phyloP scores from a whole-genome alignment of 768 basidiomycete genomes.

The Suillus plorans region DNA sequence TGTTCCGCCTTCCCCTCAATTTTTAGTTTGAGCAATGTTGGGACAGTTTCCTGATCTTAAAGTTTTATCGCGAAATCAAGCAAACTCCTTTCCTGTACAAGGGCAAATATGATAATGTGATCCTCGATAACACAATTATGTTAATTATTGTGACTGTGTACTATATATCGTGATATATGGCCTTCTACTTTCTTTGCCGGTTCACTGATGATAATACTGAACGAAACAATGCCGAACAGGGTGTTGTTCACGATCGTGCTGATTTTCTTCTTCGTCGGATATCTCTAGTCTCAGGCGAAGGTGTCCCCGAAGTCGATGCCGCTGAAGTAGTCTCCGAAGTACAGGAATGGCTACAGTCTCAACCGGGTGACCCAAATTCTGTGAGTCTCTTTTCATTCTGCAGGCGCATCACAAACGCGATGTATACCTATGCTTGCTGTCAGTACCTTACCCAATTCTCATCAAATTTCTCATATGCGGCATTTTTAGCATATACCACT shows the following conservation, averaged over 20 bases:
- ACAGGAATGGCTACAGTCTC: conserved; percentile 48
- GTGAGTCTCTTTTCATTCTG: conserved; percentile 21
- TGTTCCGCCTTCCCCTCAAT: too few species aligned
- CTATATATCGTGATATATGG: too few species aligned
- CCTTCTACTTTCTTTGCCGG: too few species aligned
- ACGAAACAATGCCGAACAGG: conserved; percentile 33
- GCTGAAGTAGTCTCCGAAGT: conserved; percentile 45
- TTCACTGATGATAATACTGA: conserved; percentile 22
- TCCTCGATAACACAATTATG: too few species aligned
- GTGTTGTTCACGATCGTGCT: conserved; percentile 40
- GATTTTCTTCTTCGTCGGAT: conserved; percentile 36
- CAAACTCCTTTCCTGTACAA: too few species aligned
- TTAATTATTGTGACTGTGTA: too few species aligned
- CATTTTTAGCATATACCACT: conserved; percentile 32
- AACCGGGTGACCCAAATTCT: conserved; percentile 38
- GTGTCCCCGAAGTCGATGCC: conserved; percentile 31
- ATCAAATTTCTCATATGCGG: conserved; percentile 19
- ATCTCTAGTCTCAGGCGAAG: conserved; percentile 34
- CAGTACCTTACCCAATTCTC: neutral
- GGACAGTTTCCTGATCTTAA: too few species aligned
- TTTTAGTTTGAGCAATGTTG: too few species aligned
- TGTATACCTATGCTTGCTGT: neutral
- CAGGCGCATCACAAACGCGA: neutral
- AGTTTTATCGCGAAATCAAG: too few species aligned
- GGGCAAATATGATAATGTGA: too few species aligned